phyloP scores from a whole-genome alignment of 2,329 filamentous ascomycete genomes.

The Fusarium sp. region DNA sequence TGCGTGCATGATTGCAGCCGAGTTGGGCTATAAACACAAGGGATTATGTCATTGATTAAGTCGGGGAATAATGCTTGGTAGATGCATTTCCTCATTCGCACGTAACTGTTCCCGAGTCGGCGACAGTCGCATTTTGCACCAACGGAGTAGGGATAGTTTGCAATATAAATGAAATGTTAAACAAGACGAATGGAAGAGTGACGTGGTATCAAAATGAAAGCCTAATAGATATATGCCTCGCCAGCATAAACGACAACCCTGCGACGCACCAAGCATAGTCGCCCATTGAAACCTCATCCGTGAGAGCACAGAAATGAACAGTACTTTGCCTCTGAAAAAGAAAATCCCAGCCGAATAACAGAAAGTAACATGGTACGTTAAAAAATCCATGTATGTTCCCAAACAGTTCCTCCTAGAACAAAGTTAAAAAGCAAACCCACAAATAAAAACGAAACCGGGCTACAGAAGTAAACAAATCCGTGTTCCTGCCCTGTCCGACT shows the following conservation, averaged over 20 bases:
- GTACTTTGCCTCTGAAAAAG: slow-evolving; percentile 41
- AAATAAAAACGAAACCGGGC: slow-evolving; percentile 3
- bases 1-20: not conserved
- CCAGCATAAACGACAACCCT: slow-evolving; percentile 38
- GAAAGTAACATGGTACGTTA: slow-evolving; percentile 38
- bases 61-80: not conserved
- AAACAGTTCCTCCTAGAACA: slow-evolving; percentile 13
- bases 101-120: slow-evolving; percentile 2
- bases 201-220: slow-evolving; percentile 51
- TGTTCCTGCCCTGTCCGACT: slow-evolving; percentile 50
- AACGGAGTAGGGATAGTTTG: not conserved
- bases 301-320: slow-evolving; percentile 24
- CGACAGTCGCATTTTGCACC: not conserved
- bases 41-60: not conserved
- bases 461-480: slow-evolving; percentile 32
- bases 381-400: slow-evolving; percentile 35
- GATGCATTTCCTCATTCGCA: not conserved
- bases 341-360: slow-evolving; percentile 24
- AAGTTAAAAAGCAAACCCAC: not conserved
- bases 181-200: slow-evolving; percentile 45
- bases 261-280: slow-evolving; percentile 41
- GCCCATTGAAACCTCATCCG: slow-evolving; percentile 36
- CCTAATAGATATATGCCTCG: slow-evolving; percentile 48
- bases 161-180: slow-evolving; percentile 25
- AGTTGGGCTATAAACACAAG: slow-evolving; percentile 6